Conservation (phyloP, 2,329 filamentous ascomycete species). For the Penicillium digitatum region DNA sequence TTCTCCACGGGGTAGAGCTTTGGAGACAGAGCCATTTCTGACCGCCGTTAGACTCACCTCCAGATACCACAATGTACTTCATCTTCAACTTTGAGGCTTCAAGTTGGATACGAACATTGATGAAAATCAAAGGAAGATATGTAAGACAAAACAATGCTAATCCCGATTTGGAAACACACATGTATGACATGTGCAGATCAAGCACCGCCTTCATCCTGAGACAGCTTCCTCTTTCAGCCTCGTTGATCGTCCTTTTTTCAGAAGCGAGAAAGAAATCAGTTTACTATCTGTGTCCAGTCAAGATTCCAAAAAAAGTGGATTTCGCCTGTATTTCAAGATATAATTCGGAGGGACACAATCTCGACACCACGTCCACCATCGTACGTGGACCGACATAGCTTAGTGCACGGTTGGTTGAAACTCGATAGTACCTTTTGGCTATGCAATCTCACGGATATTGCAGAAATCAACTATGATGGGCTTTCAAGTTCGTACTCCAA, state of each 20-base stretch:
- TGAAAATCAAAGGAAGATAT: not conserved
- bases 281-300: too few species aligned
- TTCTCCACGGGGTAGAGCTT: not conserved
- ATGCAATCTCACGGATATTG: not conserved
- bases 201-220: not conserved
- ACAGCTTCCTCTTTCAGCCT: not conserved
- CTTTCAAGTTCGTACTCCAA: not conserved
- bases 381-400: not conserved
- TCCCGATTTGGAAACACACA: not conserved
- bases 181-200: not conserved
- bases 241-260: not conserved
- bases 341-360: not conserved
- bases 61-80: conserved; percentile 78
- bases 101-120: not conserved
- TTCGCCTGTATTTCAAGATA: not conserved
- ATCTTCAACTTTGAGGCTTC: conserved; percentile 46
- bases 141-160: not conserved
- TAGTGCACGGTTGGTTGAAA: not conserved
- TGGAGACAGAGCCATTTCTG: not conserved
- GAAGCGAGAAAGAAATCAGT: not conserved
- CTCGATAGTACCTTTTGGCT: not conserved
- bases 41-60: conserved; percentile 53
- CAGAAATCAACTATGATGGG: not conserved
- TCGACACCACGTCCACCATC: not conserved
- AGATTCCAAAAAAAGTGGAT: too few species aligned